phyloP scores from a whole-genome alignment of 805 yeast species.

The Torulaspora quercuum region DNA sequence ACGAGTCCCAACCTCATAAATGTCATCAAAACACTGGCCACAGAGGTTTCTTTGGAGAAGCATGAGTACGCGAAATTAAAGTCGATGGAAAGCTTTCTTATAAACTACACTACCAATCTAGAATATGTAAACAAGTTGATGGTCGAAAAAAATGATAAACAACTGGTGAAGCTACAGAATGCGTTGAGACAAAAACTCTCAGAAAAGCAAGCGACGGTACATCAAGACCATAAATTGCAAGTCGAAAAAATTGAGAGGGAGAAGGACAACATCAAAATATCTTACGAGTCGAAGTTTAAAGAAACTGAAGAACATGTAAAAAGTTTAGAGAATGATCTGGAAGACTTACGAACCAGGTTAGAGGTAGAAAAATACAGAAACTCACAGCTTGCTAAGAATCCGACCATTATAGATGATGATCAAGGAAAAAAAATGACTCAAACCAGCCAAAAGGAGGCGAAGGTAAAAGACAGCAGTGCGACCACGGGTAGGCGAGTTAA shows the following conservation, averaged over 20 bases:
- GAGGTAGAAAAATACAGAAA: constrained; percentile 37
- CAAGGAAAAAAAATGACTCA: constrained; percentile 5
- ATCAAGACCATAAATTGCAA: constrained; percentile 23
- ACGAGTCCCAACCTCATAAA: constrained; percentile 54
- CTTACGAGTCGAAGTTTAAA: constrained; percentile 13
- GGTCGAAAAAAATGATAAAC: constrained; percentile 35
- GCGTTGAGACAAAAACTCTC: constrained; percentile 30
- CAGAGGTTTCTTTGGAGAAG: constrained; percentile 55
- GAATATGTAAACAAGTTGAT: constrained; percentile 32
- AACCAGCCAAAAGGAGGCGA: constrained; percentile 7
- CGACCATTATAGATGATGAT: constrained; percentile 9
- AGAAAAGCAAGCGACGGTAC: constrained; percentile 26
- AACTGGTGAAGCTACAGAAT: constrained; percentile 29
- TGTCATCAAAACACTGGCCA: constrained; percentile 51
- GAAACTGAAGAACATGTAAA: constrained; percentile 20
- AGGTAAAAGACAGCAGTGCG: constrained; percentile 6
- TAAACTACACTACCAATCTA: constrained; percentile 42
- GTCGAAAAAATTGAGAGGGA: constrained; percentile 21
- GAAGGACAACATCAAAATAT: constrained; percentile 14
- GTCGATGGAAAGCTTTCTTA: constrained; percentile 53
- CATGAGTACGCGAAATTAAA: constrained; percentile 55
- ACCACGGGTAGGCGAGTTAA: constrained; percentile 7
- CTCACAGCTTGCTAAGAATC: constrained; percentile 19
- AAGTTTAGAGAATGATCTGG: constrained; percentile 28
- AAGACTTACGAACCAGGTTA: constrained; percentile 33